Base-by-base conservation (phyloP, 1,284 basidiomycete genomes). In the Leccinum pachyderme region DNA sequence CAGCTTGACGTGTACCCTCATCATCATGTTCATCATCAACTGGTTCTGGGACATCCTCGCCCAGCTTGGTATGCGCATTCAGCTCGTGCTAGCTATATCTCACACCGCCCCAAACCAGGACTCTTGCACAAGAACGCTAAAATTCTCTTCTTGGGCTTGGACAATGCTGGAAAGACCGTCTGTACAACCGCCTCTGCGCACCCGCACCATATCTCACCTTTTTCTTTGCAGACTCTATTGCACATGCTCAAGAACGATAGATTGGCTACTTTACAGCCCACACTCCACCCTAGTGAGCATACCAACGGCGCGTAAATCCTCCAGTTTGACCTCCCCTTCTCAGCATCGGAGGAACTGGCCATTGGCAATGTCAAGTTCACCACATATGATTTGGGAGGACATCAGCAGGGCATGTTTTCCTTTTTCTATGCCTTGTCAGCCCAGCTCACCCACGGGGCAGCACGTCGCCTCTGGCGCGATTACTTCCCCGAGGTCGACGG, bases 201-300 rank as follows among this genome's bases (percentile, higher is more conserved):
- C 27, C 39, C 37, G 27, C 37, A 12, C 15, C 13, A 7, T 31
- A 32, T 55, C 49, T 59, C 4, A 11, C 55, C 32, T n/a, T 12
- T 2, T n/a, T 46, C 15, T n/a, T 46, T n/a, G 35, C 68, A 99
- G 95, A 99, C 97, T 41, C 83, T 99, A 51, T 77, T 99, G 65
- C 97, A 99, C 78, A 99, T 99, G 97, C 82, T 99, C 71, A 99
- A 99, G 84, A 99, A 99, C 70, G 97, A 99, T 80, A 86, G 97
- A 66, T 83, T 99, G 58, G 97, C 97, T 27, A 97, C 95, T 28
- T 81, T 99, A 63, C 97, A 99, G 77, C 97, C 97, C 33, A 99
- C 97, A 31, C 89, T 98, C 57, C 96, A 99, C 75, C 97, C 97
- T n/a, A 98, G 95, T 97, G 72, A 66, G 79, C 37, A 13, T 35